A percentile compares a stretch with the other conserved stretches of the same genome.
Evolutionary conservation across 257 asterid genomes (phyloP).

Genomic region (Voacanga thouarsii): DNA sequence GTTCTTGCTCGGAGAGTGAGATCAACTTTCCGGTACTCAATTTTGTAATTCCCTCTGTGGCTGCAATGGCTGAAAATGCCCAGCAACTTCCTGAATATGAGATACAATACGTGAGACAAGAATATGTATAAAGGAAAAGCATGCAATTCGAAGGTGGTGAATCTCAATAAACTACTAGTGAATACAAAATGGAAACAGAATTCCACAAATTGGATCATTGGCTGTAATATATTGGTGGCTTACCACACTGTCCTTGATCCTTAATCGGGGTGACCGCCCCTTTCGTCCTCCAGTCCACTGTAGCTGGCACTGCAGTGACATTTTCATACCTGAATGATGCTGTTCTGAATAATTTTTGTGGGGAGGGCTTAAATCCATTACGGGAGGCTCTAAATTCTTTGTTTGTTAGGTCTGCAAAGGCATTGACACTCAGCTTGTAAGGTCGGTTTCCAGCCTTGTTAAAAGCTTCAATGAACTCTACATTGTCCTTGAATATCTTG

Average conservation of each 20-base stretch:
- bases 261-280: slow-evolving; percentile 27
- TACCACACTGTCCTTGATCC: slow-evolving; percentile 32
- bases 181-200: no score
- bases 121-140: neutral
- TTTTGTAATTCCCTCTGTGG: slow-evolving; percentile 27
- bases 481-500: slow-evolving; percentile 22
- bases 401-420: slow-evolving; percentile 22
- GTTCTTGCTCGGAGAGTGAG: slow-evolving; percentile 26
- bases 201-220: no score
- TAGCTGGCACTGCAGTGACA: slow-evolving; percentile 17
- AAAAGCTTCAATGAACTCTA: slow-evolving; percentile 12
- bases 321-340: slow-evolving; percentile 20
- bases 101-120: neutral
- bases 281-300: slow-evolving; percentile 27
- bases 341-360: neutral
- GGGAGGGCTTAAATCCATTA: slow-evolving; percentile 19
- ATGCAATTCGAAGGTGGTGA: neutral
- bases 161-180: neutral
- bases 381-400: slow-evolving; percentile 22
- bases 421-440: slow-evolving; percentile 21
- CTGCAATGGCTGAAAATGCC: slow-evolving; percentile 30
- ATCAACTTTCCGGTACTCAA: slow-evolving; percentile 24
- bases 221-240: neutral
- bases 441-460: slow-evolving; percentile 18
- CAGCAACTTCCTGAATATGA: slow-evolving; percentile 25